phyloP scores from a whole-genome alignment of 2,329 filamentous ascomycete genomes.

The Ceratocystis huliohia region DNA sequence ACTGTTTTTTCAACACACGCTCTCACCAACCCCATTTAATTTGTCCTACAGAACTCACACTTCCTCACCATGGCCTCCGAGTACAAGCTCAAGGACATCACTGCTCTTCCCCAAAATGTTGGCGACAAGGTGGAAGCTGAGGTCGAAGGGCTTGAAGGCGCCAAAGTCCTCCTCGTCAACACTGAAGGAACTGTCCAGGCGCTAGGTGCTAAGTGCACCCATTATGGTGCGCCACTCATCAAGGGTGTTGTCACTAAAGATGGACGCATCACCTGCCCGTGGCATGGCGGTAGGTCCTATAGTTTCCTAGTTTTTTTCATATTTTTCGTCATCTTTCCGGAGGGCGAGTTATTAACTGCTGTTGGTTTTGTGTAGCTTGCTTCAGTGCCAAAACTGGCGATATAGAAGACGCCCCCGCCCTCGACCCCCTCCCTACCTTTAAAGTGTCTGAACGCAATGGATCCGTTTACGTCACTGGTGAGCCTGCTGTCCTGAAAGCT shows the following conservation, averaged over 20 bases:
- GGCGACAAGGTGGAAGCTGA: constrained; percentile 81
- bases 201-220: constrained; percentile 70
- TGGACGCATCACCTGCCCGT: constrained; percentile 81
- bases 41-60: background rate
- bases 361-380: constrained; percentile 49
- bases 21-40: background rate
- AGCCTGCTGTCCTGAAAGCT: constrained; percentile 64
- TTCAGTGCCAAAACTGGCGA: constrained; percentile 84
- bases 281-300: constrained; percentile 68
- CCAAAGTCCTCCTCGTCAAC: constrained; percentile 78
- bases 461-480: constrained; percentile 70
- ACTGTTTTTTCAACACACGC: background rate
- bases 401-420: constrained; percentile 84
- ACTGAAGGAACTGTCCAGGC: constrained; percentile 64
- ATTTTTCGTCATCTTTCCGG: background rate
- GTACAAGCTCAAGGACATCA: constrained; percentile 64
- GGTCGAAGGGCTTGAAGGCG: constrained; percentile 75
- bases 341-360: background rate
- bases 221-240: constrained; percentile 82
- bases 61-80: constrained; percentile 31
- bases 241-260: constrained; percentile 73
- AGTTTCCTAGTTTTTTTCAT: background rate
- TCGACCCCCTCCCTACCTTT: constrained; percentile 76
- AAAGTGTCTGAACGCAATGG: constrained; percentile 69
- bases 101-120: constrained; percentile 44